phyloP scores from a whole-genome alignment of 352 stramenopile species.

The Phytopythium kandeliae region DNA sequence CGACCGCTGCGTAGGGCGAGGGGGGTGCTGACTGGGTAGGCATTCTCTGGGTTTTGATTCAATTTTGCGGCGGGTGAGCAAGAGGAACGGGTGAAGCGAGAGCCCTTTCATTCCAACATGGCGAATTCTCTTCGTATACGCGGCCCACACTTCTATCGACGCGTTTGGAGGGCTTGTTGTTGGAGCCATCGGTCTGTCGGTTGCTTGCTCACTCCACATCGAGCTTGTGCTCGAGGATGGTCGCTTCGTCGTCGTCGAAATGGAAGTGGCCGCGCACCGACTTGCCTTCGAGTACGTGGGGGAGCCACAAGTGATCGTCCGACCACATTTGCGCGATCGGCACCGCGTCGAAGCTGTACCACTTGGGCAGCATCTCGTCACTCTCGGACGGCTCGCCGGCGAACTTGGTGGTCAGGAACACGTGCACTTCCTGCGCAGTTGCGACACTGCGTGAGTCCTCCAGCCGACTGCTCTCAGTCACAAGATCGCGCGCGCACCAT shows the following conservation, averaged over 20 bases:
- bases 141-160: too few relatives aligned
- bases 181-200: too few relatives aligned
- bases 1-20: neutral
- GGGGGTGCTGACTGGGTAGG: too few relatives aligned
- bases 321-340: constrained; percentile 87
- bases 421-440: constrained; percentile 59
- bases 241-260: constrained; percentile 67
- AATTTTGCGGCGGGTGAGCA: neutral
- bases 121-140: too few relatives aligned
- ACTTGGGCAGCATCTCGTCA: constrained; percentile 87
- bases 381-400: constrained; percentile 69
- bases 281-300: constrained; percentile 62
- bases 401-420: constrained; percentile 69
- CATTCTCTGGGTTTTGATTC: too few relatives aligned
- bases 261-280: constrained; percentile 64
- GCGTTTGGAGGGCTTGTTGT: too few relatives aligned
- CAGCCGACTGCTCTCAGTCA: too few relatives aligned
- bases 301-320: constrained; percentile 81
- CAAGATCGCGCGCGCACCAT: too few relatives aligned
- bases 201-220: constrained; percentile 9
- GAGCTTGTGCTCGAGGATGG: constrained; percentile 50
- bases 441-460: too few relatives aligned
- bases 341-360: constrained; percentile 57
- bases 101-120: too few relatives aligned
- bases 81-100: neutral